Percentiles rank a stretch among this genome's conserved stretches.
Evolutionary conservation across 1,139 yeast species (phyloP).

Genomic region (Lizanozyma gosingica): DNA sequence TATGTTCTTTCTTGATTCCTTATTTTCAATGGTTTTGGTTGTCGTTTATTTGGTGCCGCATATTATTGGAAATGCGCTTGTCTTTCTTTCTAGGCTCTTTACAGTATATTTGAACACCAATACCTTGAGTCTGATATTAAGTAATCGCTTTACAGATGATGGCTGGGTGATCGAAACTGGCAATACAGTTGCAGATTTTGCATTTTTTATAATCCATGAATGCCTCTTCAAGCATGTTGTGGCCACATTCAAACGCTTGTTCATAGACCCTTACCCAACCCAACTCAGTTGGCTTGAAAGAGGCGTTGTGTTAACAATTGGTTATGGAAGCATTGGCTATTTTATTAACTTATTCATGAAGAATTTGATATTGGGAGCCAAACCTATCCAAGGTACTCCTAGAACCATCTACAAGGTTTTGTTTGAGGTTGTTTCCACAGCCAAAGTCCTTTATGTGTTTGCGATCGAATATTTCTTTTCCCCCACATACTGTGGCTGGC

Average conservation of each 20-base stretch:
- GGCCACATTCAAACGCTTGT: slow-evolving; percentile 12
- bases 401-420: slow-evolving; percentile 43
- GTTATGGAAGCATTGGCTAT: slow-evolving; percentile 27
- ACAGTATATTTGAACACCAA: background rate
- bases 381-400: slow-evolving; percentile 40
- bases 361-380: slow-evolving; percentile 18
- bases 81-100: background rate
- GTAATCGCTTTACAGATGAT: background rate
- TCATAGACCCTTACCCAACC: slow-evolving; percentile 9
- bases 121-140: no score
- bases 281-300: slow-evolving; percentile 26
- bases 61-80: slow-evolving; percentile 31
- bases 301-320: slow-evolving; percentile 20
- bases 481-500: slow-evolving; percentile 80
- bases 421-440: slow-evolving; percentile 45
- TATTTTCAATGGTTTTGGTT: slow-evolving; percentile 35
- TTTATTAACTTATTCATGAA: slow-evolving; percentile 28
- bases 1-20: slow-evolving; percentile 29
- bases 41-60: slow-evolving; percentile 49
- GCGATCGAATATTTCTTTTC: slow-evolving; percentile 73
- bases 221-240: slow-evolving; percentile 13
- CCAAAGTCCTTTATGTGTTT: slow-evolving; percentile 69
- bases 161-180: slow-evolving; percentile 5
- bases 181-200: slow-evolving; percentile 8
- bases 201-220: slow-evolving; percentile 6